These are phyloP conservation scores for Aspergillus sclerotiicarbonarius DNA, from an alignment of 495 filamentous ascomycete species.

Conservation along the genomic window DNA sequence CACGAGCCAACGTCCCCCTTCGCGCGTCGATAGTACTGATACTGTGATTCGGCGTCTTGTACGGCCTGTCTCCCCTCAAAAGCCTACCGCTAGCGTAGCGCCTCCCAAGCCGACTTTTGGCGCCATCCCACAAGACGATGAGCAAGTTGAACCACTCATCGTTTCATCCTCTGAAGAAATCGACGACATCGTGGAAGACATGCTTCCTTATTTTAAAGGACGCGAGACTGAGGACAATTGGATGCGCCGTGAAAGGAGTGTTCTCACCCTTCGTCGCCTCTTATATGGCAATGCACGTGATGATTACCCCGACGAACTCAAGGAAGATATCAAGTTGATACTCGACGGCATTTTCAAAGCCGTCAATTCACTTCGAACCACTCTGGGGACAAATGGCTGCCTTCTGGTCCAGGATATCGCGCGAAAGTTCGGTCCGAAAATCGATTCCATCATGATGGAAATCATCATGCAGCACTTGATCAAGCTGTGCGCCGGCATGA, in stretches of 20 bases:
- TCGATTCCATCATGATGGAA: constrained; percentile 89
- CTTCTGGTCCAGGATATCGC: constrained; percentile 84
- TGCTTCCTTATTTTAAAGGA: constrained; percentile 81
- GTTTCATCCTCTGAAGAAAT: constrained; percentile 79
- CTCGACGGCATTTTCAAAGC: constrained; percentile 90
- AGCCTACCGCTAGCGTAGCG: background rate
- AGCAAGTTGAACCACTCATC: constrained; percentile 73
- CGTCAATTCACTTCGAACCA: constrained; percentile 82
- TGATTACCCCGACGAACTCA: constrained; percentile 67
- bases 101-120: background rate
- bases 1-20: too few species aligned
- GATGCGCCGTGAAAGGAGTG: constrained; percentile 76
- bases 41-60: too few species aligned
- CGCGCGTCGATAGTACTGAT: background rate
- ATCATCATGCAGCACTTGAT: constrained; percentile 84
- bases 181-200: constrained; percentile 77
- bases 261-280: constrained; percentile 70
- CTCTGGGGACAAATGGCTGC: constrained; percentile 80
- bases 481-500: constrained; percentile 81
- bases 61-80: too few species aligned
- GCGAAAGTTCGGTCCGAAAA: constrained; percentile 65
- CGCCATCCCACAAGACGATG: constrained; percentile 36
- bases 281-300: constrained; percentile 79
- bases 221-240: constrained; percentile 91
- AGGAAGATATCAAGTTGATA: constrained; percentile 66